These are phyloP conservation scores for Eutypa lata DNA, from an alignment of 2,329 filamentous ascomycete genomes.

Conservation along the genomic window DNA sequence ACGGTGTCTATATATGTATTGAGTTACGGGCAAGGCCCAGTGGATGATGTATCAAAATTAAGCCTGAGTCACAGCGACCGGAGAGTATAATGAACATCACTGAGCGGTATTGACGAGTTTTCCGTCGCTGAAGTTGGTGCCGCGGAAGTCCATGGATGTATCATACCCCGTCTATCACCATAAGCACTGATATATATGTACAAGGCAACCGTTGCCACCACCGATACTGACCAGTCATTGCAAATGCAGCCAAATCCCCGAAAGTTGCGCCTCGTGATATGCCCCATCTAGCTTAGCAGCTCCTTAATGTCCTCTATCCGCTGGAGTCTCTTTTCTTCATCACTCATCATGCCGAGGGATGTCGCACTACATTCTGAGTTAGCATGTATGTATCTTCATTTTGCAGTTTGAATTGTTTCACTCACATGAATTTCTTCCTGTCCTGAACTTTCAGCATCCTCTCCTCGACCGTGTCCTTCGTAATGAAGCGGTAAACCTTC, in stretches of 20 bases:
- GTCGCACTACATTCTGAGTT: conserved; percentile 63
- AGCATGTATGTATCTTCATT: conserved; percentile 5
- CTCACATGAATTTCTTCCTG: conserved; percentile 91
- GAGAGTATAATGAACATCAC: too few relatives aligned
- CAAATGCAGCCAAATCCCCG: too few relatives aligned
- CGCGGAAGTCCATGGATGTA: too few relatives aligned
- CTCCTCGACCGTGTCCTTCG: conserved; percentile 88
- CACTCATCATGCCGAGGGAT: conserved; percentile 88
- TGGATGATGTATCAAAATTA: too few relatives aligned
- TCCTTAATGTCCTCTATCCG: conserved; percentile 93
- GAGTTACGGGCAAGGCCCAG: too few relatives aligned
- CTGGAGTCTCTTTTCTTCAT: conserved; percentile 88
- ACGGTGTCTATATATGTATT: too few relatives aligned
- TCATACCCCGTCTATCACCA: too few relatives aligned
- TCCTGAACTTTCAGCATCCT: conserved; percentile 94
- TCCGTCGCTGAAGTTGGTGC: too few relatives aligned
- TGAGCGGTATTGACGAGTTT: too few relatives aligned
- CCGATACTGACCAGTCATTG: background rate
- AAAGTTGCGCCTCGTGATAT: background rate
- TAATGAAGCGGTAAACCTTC: conserved; percentile 81
- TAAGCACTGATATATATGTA: too few relatives aligned
- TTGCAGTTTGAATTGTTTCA: conserved; percentile 28
- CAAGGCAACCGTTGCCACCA: background rate
- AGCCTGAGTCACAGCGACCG: too few relatives aligned
- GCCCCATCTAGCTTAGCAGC: conserved; percentile 59